Conservation (phyloP, 2,329 filamentous ascomycete genomes). For the Curvularia sp. region DNA sequence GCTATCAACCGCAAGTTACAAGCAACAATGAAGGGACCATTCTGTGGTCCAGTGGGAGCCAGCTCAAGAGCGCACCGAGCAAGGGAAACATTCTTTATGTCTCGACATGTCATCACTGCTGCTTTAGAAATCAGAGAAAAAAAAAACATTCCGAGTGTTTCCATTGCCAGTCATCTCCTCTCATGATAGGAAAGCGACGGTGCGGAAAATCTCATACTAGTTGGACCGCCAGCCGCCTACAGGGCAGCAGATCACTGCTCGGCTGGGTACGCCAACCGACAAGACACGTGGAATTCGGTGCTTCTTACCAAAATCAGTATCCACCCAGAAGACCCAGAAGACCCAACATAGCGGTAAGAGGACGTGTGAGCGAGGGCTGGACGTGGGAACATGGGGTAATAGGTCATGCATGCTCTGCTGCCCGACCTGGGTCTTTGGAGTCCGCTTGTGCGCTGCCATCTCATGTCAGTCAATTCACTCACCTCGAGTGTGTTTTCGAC, state of each 20-base stretch:
- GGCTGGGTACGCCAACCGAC: not conserved
- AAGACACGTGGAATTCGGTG: slow-evolving; percentile 17
- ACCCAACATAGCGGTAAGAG: slow-evolving; percentile 24
- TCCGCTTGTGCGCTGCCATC: slow-evolving; percentile 14
- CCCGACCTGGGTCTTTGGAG: slow-evolving; percentile 17
- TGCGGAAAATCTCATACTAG: not conserved
- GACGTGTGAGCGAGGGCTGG: slow-evolving; percentile 16
- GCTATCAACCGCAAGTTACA: slow-evolving; percentile 31
- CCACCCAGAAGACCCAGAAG: slow-evolving; percentile 33
- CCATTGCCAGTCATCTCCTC: not conserved
- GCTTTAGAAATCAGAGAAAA: not conserved
- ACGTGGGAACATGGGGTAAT: slow-evolving; percentile 6
- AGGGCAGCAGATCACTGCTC: slow-evolving; percentile 15
- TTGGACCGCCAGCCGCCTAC: not conserved
- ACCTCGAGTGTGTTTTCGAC: not conserved
- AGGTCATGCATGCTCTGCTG: slow-evolving; percentile 10
- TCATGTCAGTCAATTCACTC: not conserved
- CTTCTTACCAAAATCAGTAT: slow-evolving; percentile 28
- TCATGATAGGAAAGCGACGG: not conserved
- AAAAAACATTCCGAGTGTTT: not conserved
- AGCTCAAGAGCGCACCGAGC: slow-evolving; percentile 28
- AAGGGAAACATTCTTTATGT: slow-evolving; percentile 31
- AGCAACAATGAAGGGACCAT: slow-evolving; percentile 30
- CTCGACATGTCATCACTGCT: not conserved
- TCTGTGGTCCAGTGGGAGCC: slow-evolving; percentile 35